Evolutionary conservation across 1,284 basidiomycete genomes (phyloP), one percentile per base, ranked within the genome.

Genomic region (Apiotrichum brassicae): DNA sequence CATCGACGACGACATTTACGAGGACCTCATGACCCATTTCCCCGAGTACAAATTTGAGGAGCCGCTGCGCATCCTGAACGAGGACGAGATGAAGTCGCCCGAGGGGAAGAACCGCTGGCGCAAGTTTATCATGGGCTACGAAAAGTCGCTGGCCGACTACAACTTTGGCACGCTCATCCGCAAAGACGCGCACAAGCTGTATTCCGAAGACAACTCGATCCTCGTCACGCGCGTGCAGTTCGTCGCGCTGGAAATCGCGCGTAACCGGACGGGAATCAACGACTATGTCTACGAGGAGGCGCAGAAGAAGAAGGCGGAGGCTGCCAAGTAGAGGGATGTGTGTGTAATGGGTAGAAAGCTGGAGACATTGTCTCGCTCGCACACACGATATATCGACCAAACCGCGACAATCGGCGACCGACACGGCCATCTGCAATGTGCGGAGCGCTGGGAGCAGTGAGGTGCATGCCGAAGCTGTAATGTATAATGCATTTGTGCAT

Each of bases 141-240:
- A 91, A 75, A 83, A 86, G 56, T 85, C 83, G 64, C 76, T 95
- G 49, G 85, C 89, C 66, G 93, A 98, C 64, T 91, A 87, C 76
- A 98, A 97, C 79, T 97, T 97, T 75, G 95, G 95, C 26, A 97
- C 90, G 3, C 77, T 99, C 60, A 86, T 99, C 61, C 83, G 95
- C 44, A 85, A 81, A 47, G 82, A 95, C 67, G 79, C 84, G 32
- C 77, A 76, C 43, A 79, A 82, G 55, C 89, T 94, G 66, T 99
- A 98, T 74, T 84, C 82, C 11, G 87, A 98, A 77, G 81, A 78
- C 46, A 98, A 97, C 77, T 89, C 90, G 13, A 94, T 97, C 55
- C 94, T 99, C 66, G 90, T 93, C 87, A 70, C 58, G 79, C 58
- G 65, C 42, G 58, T 75, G 16, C 78, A 93, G 78, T 97, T 97